Evolutionary conservation across 768 basidiomycete genomes (phyloP), one percentile per base, ranked within the genome.

Genomic region (Boletus subcaerulescens): DNA sequence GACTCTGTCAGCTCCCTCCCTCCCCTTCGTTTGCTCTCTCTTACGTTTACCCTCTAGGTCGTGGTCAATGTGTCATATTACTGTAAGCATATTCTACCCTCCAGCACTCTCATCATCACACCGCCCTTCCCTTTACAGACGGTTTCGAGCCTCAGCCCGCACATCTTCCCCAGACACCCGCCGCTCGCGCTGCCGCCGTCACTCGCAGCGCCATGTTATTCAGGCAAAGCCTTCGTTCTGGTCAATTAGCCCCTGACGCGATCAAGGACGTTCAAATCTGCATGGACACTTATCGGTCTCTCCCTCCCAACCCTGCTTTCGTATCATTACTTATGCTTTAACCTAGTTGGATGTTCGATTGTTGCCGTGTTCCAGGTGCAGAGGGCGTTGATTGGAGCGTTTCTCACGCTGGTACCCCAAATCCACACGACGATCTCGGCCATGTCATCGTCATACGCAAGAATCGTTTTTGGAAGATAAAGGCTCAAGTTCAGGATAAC

Each of bases 31-130:
- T 2, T 54, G 31, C 14, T 39, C 11, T 35, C 48, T 42, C 55
- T 57, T 43, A 60, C 44, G n/a, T 33, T 3, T 26, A 36, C 40
- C 38, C 14, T 56, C 79, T 38, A 84, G 86, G 86, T 93, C 52
- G 85, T 95, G 1, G 79, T 95, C 39, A 92, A 95, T 61, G 92
- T 95, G 12, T 94, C 91, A n/a, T 96, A 97, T 72, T 97, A 91
- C 62, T 97, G 94, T 88, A 69, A 50, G 80, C 59, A 31, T 29
- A 8, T n/a, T 35, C 10, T 12, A 20, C 18, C 50, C n/a, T 52
- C 41, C 13, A 38, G n/a, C 18, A 6, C 17, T 45, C 52, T 52
- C 43, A 20, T 45, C 53, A 36, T 48, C 61, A 56, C 63, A 15
- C 29, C 29, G 29, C 14, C 35, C 22, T 53, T 48, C 17, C 26